Evolutionary conservation across 75 land plant species (phyloP).

Genomic region (Selaginella tamariscina): DNA sequence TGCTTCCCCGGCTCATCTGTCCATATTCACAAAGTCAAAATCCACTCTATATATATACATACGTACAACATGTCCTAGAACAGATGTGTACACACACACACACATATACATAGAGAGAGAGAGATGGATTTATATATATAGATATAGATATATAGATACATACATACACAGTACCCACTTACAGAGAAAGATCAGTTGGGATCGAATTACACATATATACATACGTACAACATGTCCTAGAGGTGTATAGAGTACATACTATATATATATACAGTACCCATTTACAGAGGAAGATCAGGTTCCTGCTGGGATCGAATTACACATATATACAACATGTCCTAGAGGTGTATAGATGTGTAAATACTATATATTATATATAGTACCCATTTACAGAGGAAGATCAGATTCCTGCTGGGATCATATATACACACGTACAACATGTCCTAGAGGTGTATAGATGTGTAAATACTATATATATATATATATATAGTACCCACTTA

Average conservation of each 20-base stretch:
- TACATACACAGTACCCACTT: background rate
- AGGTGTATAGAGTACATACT: too few relatives aligned
- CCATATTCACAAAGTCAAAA: constrained; percentile 3
- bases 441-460: too few relatives aligned
- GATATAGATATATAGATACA: background rate
- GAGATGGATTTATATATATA: background rate
- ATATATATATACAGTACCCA: too few relatives aligned
- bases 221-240: too few relatives aligned
- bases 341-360: too few relatives aligned
- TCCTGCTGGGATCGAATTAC: too few relatives aligned
- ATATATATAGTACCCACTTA: constrained; percentile 21
- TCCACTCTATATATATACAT: too few relatives aligned
- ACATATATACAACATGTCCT: too few relatives aligned
- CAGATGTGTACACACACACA: background rate
- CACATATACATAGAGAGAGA: background rate
- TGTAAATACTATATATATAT: too few relatives aligned
- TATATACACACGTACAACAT: background rate
- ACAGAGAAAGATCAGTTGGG: background rate
- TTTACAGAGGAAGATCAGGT: too few relatives aligned
- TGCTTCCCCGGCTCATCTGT: constrained; percentile 98
- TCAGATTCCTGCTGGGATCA: background rate
- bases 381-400: background rate
- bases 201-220: too few relatives aligned
- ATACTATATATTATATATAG: background rate
- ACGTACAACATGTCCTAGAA: too few relatives aligned